A percentile compares a stretch with the other conserved stretches of the same genome.
These are phyloP conservation scores for Aspergillus sp. DNA, from an alignment of 2,329 filamentous ascomycete species.

Conservation along the genomic window DNA sequence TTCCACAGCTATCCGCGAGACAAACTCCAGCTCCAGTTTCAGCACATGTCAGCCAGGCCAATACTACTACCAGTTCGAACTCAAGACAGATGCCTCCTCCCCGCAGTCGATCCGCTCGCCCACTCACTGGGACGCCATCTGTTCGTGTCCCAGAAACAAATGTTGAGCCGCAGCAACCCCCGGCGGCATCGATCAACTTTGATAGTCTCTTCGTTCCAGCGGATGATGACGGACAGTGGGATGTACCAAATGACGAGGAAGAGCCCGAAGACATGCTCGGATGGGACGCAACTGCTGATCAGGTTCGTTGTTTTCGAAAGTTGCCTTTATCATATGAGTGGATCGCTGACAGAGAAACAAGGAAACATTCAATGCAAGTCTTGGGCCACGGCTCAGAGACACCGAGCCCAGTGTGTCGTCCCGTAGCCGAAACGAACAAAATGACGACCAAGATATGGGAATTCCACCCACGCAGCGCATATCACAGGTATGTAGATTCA, in stretches of 20 bases:
- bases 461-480: conserved; percentile 46
- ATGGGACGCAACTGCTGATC: conserved; percentile 55
- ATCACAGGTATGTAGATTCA: conserved; percentile 37
- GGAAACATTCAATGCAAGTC: conserved; percentile 25
- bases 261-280: conserved; percentile 58
- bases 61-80: conserved; percentile 4
- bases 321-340: neutral
- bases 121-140: conserved; percentile 25
- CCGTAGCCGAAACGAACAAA: conserved; percentile 7
- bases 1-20: conserved; percentile 35
- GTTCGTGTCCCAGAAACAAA: conserved; percentile 16
- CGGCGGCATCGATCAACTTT: conserved; percentile 39
- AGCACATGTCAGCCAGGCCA: conserved; percentile 14
- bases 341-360: conserved; percentile 9
- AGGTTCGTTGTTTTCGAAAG: conserved; percentile 26
- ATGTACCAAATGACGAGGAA: conserved; percentile 51
- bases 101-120: conserved; percentile 25
- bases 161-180: conserved; percentile 21
- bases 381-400: conserved; percentile 28
- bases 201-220: conserved; percentile 59
- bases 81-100: conserved; percentile 26
- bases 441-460: conserved; percentile 29
- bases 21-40: conserved; percentile 26
- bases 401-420: conserved; percentile 21
- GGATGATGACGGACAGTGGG: conserved; percentile 59